Percentiles rank a stretch among this genome's conserved stretches.
Conservation (phyloP, 495 filamentous ascomycete species). For the Neurospora sp. region DNA sequence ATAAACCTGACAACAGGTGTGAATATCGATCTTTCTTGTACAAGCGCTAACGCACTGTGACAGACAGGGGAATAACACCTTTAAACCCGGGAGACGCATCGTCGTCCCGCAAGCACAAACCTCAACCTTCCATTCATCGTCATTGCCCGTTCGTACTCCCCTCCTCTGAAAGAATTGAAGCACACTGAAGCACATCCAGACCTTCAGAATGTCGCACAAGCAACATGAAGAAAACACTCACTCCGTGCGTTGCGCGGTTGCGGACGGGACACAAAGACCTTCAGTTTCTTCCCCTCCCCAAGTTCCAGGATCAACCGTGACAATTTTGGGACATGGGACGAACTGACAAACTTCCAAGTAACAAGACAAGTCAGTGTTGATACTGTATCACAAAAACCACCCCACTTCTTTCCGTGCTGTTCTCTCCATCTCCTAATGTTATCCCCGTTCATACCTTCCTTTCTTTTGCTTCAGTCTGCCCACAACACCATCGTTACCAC, state of each 20-base stretch:
- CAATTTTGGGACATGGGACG: neutral
- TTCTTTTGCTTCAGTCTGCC: neutral
- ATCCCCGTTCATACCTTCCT: neutral
- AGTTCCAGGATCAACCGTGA: neutral
- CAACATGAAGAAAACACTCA: neutral
- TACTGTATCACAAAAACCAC: neutral
- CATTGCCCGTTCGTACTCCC: neutral
- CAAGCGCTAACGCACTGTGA: neutral
- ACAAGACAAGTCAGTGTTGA: neutral
- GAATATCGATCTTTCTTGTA: neutral
- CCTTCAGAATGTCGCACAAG: neutral
- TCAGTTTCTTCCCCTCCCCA: neutral
- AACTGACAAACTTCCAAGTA: neutral
- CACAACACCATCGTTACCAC: neutral
- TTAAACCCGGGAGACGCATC: neutral
- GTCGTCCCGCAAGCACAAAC: neutral
- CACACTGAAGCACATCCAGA: neutral
- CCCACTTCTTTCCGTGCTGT: neutral
- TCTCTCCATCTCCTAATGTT: neutral
- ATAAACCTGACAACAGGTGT: too few relatives aligned
- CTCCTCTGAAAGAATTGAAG: neutral
- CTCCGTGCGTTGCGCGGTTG: neutral
- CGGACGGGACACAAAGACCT: neutral
- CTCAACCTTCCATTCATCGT: neutral
- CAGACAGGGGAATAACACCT: neutral